phyloP scores from a whole-genome alignment of 75 land plant genomes.

The Pinus tabuliformis region DNA sequence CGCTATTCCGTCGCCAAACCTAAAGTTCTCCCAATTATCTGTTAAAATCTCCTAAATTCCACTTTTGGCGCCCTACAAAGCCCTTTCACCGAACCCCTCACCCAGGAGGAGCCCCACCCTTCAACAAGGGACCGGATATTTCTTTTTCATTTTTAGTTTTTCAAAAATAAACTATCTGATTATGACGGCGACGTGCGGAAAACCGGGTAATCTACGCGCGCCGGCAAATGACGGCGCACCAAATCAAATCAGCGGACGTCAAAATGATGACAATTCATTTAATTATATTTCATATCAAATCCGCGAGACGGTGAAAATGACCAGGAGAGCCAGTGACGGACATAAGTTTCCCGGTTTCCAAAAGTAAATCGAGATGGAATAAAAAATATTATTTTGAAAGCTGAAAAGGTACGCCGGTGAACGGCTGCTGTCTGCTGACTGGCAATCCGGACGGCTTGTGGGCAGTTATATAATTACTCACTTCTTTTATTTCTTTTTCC shows the following conservation, averaged over 20 bases:
- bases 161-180: neutral
- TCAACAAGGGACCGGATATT: neutral
- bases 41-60: neutral
- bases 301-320: slow-evolving; percentile 4
- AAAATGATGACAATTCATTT: neutral
- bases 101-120: neutral
- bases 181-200: neutral
- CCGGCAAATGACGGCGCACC: slow-evolving; percentile 5
- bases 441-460: neutral
- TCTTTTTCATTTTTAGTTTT: too few relatives aligned
- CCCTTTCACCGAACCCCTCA: neutral
- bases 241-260: slow-evolving; percentile 4
- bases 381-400: neutral
- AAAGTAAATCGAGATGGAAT: neutral
- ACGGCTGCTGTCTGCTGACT: neutral
- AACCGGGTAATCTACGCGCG: neutral
- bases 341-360: neutral
- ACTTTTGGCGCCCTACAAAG: neutral
- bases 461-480: too few relatives aligned
- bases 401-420: slow-evolving; percentile 5
- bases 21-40: neutral
- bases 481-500: too few relatives aligned
- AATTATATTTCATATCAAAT: neutral
- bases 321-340: neutral
- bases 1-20: too few relatives aligned